A percentile compares a stretch with the other conserved stretches of the same genome.
Conservation (phyloP, 1,284 basidiomycete genomes). For the Ganoderma lucidum region DNA sequence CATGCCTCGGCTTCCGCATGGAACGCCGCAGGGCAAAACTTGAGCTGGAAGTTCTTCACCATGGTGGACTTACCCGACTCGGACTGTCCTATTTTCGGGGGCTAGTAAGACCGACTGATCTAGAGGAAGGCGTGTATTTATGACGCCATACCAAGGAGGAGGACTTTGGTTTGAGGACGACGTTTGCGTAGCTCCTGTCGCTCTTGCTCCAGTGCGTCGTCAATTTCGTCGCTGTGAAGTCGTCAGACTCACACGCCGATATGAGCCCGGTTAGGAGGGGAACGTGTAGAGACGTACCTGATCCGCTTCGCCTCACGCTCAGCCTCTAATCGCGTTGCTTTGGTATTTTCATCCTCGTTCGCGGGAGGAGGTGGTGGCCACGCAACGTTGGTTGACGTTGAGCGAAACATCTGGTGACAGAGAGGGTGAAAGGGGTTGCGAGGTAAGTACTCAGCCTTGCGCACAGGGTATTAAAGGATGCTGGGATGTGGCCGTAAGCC, state of each 20-base stretch:
- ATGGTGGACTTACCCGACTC: constrained; percentile 74
- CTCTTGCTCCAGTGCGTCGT: constrained; percentile 56
- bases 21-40: constrained; percentile 67
- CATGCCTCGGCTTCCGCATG: constrained; percentile 62
- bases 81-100: constrained; percentile 56
- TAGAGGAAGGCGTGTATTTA: background rate
- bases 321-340: constrained; percentile 45
- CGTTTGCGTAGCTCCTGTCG: constrained; percentile 48
- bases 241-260: constrained; percentile 32
- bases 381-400: constrained; percentile 10
- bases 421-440: background rate
- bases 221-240: constrained; percentile 60
- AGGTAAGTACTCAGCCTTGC: background rate
- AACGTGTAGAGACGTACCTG: constrained; percentile 20
- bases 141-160: constrained; percentile 57
- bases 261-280: constrained; percentile 4
- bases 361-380: constrained; percentile 33
- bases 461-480: background rate
- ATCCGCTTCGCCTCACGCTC: constrained; percentile 52
- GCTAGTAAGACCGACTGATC: background rate
- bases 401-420: background rate
- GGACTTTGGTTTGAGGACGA: constrained; percentile 51
- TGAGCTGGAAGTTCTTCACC: constrained; percentile 69
- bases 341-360: constrained; percentile 24
- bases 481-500: background rate